Evolutionary conservation across 2,329 filamentous ascomycete genomes (phyloP), one percentile per base, ranked within the genome.

Genomic region (Plectosphaerella cucumerina): DNA sequence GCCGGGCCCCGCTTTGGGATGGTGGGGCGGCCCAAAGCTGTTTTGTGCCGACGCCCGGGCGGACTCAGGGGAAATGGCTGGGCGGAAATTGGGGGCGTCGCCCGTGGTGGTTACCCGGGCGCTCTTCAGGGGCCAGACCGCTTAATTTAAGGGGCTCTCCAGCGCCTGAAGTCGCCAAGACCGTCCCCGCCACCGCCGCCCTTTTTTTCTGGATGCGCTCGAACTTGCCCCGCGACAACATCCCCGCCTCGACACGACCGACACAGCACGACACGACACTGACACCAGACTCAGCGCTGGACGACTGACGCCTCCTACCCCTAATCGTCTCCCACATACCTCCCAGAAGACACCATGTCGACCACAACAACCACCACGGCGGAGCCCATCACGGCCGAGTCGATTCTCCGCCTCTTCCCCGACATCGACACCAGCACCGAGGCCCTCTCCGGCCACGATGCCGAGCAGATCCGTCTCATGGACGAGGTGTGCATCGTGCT

Each of bases 401-500:
- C 88, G 63, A 90, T 99, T 62, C 78, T 93, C 53, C 85, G 84
- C 56, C 82, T 97, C 46, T 97, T 97, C 71, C 90, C 91, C 49
- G 91, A 97, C 67, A 82, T 85, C 69, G 78, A 87, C 70, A 84
- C 84, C 54, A 82, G 77, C 64, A 85, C 86, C 56, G 79, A 82
- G 48, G 90, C 90, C 52, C 80, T 97, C 43, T 87, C 87, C 51
- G 94, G 93, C 48, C 95, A 97, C 75, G 92, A 97, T 75, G 93
- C 89, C 69, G 93, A 97, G 77, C 94, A 99, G 75, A 96, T 97
- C 63, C 86, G 93, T 47, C 75, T 99, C 63, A 99, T 99, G 94
- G 93, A 99, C 64, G 94, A 97, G 76, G 88, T 97, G 47, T 99
- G 94, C 80, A 97, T 99, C 67, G 94, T 99, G 17, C 76, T 95